Percentiles rank a stretch among this genome's conserved stretches.
These are phyloP conservation scores for Cladophialophora carrionii DNA, from an alignment of 2,329 filamentous ascomycete genomes.

Conservation along the genomic window DNA sequence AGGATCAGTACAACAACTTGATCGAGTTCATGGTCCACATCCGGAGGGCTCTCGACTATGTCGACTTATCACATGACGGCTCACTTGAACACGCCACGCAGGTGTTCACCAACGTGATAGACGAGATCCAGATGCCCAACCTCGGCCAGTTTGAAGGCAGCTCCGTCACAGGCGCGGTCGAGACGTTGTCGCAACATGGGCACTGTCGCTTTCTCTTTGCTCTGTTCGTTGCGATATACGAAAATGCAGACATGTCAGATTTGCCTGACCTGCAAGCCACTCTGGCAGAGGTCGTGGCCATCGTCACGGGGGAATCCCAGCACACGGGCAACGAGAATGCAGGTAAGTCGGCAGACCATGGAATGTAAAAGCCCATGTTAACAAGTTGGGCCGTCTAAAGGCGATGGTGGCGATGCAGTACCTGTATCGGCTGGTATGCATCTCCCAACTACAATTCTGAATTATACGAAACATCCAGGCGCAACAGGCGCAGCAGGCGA, in stretches of 20 bases:
- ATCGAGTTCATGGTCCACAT: neutral
- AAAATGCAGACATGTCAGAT: neutral
- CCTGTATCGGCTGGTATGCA: too few relatives aligned
- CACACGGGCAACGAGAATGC: neutral
- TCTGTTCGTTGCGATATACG: neutral
- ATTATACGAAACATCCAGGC: too few relatives aligned
- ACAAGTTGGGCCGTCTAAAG: neutral
- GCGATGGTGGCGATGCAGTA: neutral
- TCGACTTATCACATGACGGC: neutral
- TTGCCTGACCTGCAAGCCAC: neutral
- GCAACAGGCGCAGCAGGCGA: too few relatives aligned
- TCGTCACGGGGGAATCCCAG: neutral
- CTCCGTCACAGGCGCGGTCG: neutral
- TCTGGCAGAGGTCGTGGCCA: neutral
- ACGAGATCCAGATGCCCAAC: neutral
- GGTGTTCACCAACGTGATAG: neutral
- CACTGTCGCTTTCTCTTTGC: neutral
- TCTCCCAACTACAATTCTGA: too few relatives aligned
- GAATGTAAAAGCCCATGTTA: neutral
- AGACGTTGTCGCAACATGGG: neutral
- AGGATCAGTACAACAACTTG: neutral
- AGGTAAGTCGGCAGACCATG: neutral
- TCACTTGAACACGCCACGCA: neutral
- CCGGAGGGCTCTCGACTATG: neutral
- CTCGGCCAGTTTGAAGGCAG: neutral